Base-by-base conservation (phyloP, 106 monocot genomes). In the Xerophyta viscosa region DNA sequence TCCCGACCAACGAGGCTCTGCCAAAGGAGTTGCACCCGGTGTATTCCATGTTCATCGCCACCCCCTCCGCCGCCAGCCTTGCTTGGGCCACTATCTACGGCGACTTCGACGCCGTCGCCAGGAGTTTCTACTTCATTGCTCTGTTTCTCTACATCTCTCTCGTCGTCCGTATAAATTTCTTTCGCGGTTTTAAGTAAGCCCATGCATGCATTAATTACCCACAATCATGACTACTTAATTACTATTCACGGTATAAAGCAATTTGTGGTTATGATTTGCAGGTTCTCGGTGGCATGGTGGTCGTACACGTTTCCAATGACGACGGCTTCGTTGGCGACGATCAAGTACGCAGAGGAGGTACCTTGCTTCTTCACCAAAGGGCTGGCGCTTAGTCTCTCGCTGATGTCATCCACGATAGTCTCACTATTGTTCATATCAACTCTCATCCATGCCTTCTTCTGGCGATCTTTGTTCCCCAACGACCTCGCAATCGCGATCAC, bases 251-350 rank as follows among this genome's bases (percentile, higher is more conserved):
- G n/a, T n/a, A n/a, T n/a, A n/a, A n/a, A n/a, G n/a, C n/a, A n/a
- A 12, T 14, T 53, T 36, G 8, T 31, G 17, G 30, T 58, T 4
- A 18, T 36, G 33, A 6, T 31, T 27, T 29, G 43, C 62, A 84
- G 79, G 51, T 93, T 93, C 63, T 93, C 93, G 13, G 48, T 93
- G 29, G 87, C 93, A 20, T 93, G 93, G 93, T 93, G 93, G 93
- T 68, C 93, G 13, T 93, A 93, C 41, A 88, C 93, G 8, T 93
- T 93, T 45, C 93, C 93, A 0, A 93, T 93, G 88, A 88, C 93
- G 11, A 88, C 84, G 7, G 88, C 66, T 10, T 84, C 93, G 3
- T n/a, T 88, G 29, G 93, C 93, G 2, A 62, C 77, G 9, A 84
- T 93, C 55, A 74, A 41, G 64, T 93, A 88, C 62, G 83, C 93